These are phyloP conservation scores for Lupinus albus DNA, from an alignment of 306 rosid species.

Conservation along the genomic window DNA sequence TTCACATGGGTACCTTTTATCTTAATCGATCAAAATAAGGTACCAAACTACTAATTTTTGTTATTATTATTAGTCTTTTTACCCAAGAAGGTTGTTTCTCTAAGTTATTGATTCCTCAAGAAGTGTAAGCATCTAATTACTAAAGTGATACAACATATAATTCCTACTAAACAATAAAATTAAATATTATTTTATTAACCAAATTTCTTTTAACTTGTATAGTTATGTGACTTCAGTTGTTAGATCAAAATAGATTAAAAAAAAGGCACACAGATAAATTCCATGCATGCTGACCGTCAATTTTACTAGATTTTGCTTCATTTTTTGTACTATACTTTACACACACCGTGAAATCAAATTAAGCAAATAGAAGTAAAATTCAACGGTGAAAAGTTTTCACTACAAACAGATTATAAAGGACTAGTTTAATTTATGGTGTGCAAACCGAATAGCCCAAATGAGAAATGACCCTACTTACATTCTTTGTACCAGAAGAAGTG, in stretches of 20 bases:
- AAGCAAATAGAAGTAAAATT: neutral
- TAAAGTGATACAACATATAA: slow-evolving; percentile 2
- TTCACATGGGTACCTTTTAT: neutral
- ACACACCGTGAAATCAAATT: neutral
- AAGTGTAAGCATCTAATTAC: neutral
- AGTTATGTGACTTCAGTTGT: neutral
- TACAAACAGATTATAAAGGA: neutral
- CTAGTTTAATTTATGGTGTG: neutral
- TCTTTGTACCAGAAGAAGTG: neutral
- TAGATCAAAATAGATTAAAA: neutral
- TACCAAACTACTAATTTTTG: neutral
- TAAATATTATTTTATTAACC: neutral
- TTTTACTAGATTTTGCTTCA: neutral
- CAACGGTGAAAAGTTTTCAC: slow-evolving; percentile 8
- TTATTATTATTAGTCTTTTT: neutral
- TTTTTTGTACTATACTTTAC: neutral
- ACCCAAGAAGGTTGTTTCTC: neutral
- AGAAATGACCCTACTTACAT: slow-evolving; percentile 8
- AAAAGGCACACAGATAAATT: neutral
- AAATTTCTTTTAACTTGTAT: neutral
- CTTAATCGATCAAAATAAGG: neutral
- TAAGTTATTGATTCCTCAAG: neutral
- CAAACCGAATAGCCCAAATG: slow-evolving; percentile 4
- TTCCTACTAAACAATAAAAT: neutral
- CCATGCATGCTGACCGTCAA: slow-evolving; percentile 3